Percentiles rank a stretch among this genome's conserved stretches.
These are phyloP conservation scores for Rhodosporidiobolus sp. DNA, from an alignment of 768 basidiomycete genomes.

Conservation along the genomic window DNA sequence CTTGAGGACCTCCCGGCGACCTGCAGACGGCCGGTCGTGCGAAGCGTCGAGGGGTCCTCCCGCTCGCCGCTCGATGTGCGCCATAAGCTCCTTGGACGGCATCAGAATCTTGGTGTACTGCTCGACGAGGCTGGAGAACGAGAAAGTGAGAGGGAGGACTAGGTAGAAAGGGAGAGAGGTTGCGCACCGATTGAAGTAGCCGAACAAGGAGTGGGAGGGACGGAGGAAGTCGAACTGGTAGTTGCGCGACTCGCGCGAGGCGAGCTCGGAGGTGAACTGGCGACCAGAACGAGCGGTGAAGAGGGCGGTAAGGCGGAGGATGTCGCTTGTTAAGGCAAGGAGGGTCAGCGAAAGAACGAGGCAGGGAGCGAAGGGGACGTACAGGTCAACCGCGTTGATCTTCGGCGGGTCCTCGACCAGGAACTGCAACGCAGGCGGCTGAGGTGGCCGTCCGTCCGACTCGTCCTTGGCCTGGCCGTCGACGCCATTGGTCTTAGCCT, in stretches of 20 bases:
- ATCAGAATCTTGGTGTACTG: constrained; percentile 89
- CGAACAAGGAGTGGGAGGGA: constrained; percentile 91
- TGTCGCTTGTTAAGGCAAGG: constrained; percentile 61
- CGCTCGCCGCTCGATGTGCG: constrained; percentile 64
- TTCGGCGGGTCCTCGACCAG: constrained; percentile 73
- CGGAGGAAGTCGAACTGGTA: constrained; percentile 97
- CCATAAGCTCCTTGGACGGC: constrained; percentile 71
- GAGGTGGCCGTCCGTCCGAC: constrained; percentile 55
- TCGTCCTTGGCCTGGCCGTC: constrained; percentile 61
- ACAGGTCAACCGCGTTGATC: constrained; percentile 86
- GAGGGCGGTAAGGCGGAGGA: constrained; percentile 90
- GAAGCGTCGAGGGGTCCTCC: constrained; percentile 46
- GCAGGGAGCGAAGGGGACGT: constrained; percentile 45
- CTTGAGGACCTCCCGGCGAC: constrained; percentile 72
- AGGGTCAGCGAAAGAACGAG: background rate
- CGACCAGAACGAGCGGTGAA: constrained; percentile 91
- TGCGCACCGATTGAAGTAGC: constrained; percentile 79
- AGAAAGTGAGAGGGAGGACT: background rate
- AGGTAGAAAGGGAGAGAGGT: background rate
- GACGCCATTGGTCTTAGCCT: constrained; percentile 14
- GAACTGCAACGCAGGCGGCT: constrained; percentile 74
- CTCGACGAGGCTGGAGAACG: constrained; percentile 64
- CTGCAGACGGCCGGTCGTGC: constrained; percentile 10
- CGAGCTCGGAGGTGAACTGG: constrained; percentile 76
- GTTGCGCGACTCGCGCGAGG: constrained; percentile 84